Evolutionary conservation across 805 yeast genomes (phyloP), one percentile per base, ranked within the genome.

Genomic region (Lipomyces anomalus): DNA sequence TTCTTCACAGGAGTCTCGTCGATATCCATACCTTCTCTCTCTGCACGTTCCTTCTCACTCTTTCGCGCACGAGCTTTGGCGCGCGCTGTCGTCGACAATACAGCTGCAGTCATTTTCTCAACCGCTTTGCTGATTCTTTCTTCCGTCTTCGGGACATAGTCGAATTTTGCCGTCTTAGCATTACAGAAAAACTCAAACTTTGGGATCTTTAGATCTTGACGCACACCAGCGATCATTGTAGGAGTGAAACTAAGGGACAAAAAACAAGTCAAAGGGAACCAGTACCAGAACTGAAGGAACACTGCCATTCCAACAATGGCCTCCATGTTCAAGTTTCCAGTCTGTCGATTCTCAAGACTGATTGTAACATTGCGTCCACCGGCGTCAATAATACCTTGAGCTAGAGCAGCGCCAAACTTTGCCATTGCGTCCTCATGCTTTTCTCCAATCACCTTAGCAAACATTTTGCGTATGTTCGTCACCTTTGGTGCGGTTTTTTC

Each of bases 361-460:
- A 92, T 88, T 0, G 97, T 88, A n/a, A 84, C 95, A 60, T 92
- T 92, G 63, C 97, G 80, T 9, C 98, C 98, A 67, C 98, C 97
- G 7, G 97, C 98, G 69, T 92, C 97, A 63, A 92, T 81, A 53
- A 92, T 90, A 66, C 98, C 98, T 70, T 90, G 97, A 11, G 95
- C 90, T 40, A 92, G 70, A 16, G 97, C 86, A 24, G 97, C 97
- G 63, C 98, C 98, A 67, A 90, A 92, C 69, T 88, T 89, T 33
- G 97, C 96, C 66, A 92, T 76, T 2, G 95, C 95, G 67, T 90
- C 98, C 67, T 90, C 97, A 58, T 86, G 94, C 67, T 90, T 92
- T 60, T 82, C 84, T 22, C 81, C 70, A 46, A 90, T 76, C n/a
- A 85, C 82, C 47, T 76, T 78, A 39, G 88, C 82, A 54, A 83